Base-by-base conservation (phyloP, 192 early-diverging fungal species). In the Backusella luteola region DNA sequence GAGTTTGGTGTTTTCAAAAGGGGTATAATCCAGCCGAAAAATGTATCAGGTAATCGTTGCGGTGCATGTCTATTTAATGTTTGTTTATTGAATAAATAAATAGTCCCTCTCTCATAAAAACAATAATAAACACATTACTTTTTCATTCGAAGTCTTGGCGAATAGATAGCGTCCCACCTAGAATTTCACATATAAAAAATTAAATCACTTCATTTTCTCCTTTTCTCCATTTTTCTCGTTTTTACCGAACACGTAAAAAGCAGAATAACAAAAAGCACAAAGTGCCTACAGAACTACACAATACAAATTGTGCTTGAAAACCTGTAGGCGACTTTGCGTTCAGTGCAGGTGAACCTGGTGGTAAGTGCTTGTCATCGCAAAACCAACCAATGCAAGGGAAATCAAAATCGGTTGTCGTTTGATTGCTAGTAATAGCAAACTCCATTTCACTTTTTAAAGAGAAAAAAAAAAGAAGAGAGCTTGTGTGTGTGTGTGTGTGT, bases 21-120 rank as follows among this genome's bases (percentile, higher is more conserved):
- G 34, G 86, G 83, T 4, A 77, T 49, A 67, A 89, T 83, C 88
- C 88, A 89, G 32, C 84, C 87, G 74, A 89, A 86, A 59, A 87
- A 85, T 23, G 77, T 73, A 39, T 73, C 21, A 1, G 84, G 82
- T 2, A 89, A 73, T 34, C 49, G 35, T 0, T 80, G 74, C 6
- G 88, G 88, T 11, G 83, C 83, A 68, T 86, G 80, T 69, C 88
- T 89, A 77, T 69, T 26, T 32, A 6, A 49, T 11, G 66, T 36
- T 41, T 74, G 66, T 49, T 41, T 59, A 35, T 34, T 36, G 29
- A 42, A 17, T 36, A 32, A 59, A 11, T 59, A 11, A 23, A 32
- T 32, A 2, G 32, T 32, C 2, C 32, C 32, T 2, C 32, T 32
- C 32, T 23, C 46, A 11, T n/a, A 39, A 15, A 35, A 59, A 36